Percentiles rank a stretch among this genome's conserved stretches.
Conservation (phyloP, 352 stramenopile species). For the Phytophthora citricola region DNA sequence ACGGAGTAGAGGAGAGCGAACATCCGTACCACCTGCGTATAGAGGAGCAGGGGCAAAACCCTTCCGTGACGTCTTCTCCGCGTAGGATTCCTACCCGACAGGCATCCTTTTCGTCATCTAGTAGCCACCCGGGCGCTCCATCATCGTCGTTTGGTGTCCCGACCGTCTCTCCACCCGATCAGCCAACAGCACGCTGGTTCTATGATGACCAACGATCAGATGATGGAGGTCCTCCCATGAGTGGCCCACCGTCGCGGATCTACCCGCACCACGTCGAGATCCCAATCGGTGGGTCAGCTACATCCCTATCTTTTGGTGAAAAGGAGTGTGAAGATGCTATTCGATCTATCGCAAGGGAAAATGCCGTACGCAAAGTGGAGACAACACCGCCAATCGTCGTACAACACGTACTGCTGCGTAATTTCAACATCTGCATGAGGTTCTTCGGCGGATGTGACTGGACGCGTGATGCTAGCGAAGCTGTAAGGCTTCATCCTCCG, state of each 20-base stretch:
- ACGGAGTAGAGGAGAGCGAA: constrained; percentile 3
- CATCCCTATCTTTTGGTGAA: constrained; percentile 87
- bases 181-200: constrained; percentile 83
- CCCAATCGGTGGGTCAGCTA: constrained; percentile 79
- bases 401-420: constrained; percentile 81
- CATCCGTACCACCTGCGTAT: background rate
- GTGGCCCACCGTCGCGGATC: constrained; percentile 74
- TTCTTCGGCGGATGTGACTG: constrained; percentile 90
- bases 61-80: constrained; percentile 49
- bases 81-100: constrained; percentile 51
- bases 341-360: constrained; percentile 74
- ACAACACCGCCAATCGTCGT: constrained; percentile 68
- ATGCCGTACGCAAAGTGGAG: constrained; percentile 49
- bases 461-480: constrained; percentile 62
- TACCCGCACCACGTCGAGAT: constrained; percentile 90
- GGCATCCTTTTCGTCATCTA: constrained; percentile 68
- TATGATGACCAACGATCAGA: constrained; percentile 64
- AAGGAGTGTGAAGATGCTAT: constrained; percentile 82
- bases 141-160: constrained; percentile 50
- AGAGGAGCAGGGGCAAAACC: constrained; percentile 11
- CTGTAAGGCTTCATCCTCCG: constrained; percentile 30
- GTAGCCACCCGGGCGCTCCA: constrained; percentile 47
- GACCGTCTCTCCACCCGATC: constrained; percentile 66
- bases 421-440: constrained; percentile 90
- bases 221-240: constrained; percentile 37